Base-by-base conservation (phyloP, 768 basidiomycete genomes). In the Trametes gibbosa region DNA sequence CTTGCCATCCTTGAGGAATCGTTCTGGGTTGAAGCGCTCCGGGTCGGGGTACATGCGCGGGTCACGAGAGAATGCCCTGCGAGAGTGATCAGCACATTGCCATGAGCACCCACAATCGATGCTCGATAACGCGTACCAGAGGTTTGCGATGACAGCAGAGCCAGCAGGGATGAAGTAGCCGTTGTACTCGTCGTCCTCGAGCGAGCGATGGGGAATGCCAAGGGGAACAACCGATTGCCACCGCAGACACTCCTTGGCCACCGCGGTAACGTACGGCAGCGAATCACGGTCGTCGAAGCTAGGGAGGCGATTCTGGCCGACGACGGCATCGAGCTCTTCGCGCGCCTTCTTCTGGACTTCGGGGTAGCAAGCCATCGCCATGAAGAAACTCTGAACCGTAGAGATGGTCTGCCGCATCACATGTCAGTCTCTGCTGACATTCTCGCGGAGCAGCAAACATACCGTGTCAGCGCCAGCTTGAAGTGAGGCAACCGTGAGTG, bases 191-290 rank as follows among this genome's bases (percentile, higher is more conserved):
- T 63, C 62, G 21, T 64, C 59, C 10, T 24, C 50, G 13, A 61
- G 52, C 3, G 43, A 60, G n/a, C 59, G 42, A 29, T 63, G 59
- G 2, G 58, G 49, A 16, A 57, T 16, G 65, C 53, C 53, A 10
- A 55, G 43, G 0, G 50, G 61, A 9, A 58, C 66, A 12, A 63
- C 63, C 5, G 69, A 65, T 16, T 64, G 65, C 69, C 69, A 73
- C 8, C 70, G 58, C 21, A 70, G 40, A 13, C 54, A 42, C 61
- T 73, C 72, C 55, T 67, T 63, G 27, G 65, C 47, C 10, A 72
- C 40, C 1, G 66, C 66, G 21, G 58, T 52, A 29, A 70, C 57
- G 53, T 73, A 73, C 5, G 71, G 71, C 3, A 72, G 62, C n/a
- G 39, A 32, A 12, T 60, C 61, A 14, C 63, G 59, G 23, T 70